Evolutionary conservation across 257 asterid genomes (phyloP).

Genomic region (Fraxinus americana): DNA sequence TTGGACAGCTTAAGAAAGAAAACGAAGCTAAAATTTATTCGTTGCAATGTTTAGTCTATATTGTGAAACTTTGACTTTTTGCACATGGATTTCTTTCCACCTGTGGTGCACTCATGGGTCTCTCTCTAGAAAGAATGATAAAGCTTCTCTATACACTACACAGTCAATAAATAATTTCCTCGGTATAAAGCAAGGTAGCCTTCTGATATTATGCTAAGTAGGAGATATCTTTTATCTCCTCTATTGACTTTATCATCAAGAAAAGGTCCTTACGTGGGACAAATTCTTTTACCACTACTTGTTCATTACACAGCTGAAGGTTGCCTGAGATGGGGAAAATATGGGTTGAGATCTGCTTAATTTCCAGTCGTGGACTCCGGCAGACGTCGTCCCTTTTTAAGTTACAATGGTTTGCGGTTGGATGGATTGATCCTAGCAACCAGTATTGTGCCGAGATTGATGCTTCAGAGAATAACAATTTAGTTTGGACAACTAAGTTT

Average conservation of each 20-base stretch:
- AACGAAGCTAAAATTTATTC: conserved; percentile 25
- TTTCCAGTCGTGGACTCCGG: conserved; percentile 72
- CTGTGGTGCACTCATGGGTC: conserved; percentile 33
- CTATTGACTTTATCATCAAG: conserved; percentile 48
- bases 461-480: conserved; percentile 70
- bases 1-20: neutral
- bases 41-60: conserved; percentile 2
- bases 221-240: conserved; percentile 26
- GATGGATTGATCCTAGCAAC: conserved; percentile 69
- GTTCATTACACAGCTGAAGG: conserved; percentile 19
- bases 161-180: conserved; percentile 26
- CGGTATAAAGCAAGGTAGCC: conserved; percentile 41
- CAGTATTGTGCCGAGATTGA: conserved; percentile 83
- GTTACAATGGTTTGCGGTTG: conserved; percentile 87
- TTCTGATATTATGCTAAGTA: conserved; percentile 26
- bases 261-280: conserved; percentile 30
- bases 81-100: conserved; percentile 41
- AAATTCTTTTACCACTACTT: conserved; percentile 21
- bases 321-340: conserved; percentile 51
- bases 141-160: neutral
- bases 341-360: conserved; percentile 73
- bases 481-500: conserved; percentile 76
- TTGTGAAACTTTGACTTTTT: conserved; percentile 42
- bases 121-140: conserved; percentile 12
- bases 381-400: conserved; percentile 63